Evolutionary conservation across 306 rosid genomes (phyloP).

Genomic region (Dalbergia cultrata): DNA sequence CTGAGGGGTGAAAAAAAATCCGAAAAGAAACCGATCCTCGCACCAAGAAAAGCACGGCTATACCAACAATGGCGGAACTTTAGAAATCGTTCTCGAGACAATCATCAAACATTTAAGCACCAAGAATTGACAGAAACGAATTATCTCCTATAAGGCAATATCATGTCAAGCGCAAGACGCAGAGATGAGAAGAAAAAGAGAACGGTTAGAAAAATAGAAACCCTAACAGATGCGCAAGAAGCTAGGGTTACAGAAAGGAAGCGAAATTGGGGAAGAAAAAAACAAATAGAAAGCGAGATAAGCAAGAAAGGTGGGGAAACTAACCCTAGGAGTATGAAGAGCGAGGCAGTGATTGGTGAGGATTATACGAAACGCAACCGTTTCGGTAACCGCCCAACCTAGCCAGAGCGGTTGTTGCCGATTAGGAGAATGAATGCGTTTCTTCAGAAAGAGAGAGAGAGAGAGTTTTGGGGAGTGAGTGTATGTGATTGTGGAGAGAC

Average conservation of each 20-base stretch:
- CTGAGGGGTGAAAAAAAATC: conserved; percentile 4
- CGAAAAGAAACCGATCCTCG: conserved; percentile 28
- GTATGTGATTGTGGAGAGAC: conserved; percentile 35
- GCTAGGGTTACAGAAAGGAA: conserved; percentile 62
- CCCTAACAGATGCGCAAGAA: conserved; percentile 57
- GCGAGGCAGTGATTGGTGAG: conserved; percentile 54
- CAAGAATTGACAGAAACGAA: neutral
- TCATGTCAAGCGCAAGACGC: neutral
- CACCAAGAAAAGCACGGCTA: conserved; percentile 34
- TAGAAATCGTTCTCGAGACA: conserved; percentile 31
- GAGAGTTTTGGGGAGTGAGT: neutral
- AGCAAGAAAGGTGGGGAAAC: conserved; percentile 30
- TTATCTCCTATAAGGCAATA: neutral
- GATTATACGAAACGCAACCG: conserved; percentile 62
- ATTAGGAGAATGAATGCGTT: conserved; percentile 60
- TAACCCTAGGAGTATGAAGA: conserved; percentile 66
- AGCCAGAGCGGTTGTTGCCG: conserved; percentile 42
- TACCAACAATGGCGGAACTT: conserved; percentile 37
- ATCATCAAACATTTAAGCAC: conserved; percentile 56
- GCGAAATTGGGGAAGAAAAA: conserved; percentile 30
- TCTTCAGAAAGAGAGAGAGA: conserved; percentile 12
- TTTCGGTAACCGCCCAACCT: conserved; percentile 52
- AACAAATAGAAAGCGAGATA: conserved; percentile 14
- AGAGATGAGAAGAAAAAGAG: conserved; percentile 21
- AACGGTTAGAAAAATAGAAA: conserved; percentile 52